Percentiles rank a stretch among this genome's conserved stretches.
phyloP scores from a whole-genome alignment of 2,329 filamentous ascomycete genomes.

The Botrytis deweyae region DNA sequence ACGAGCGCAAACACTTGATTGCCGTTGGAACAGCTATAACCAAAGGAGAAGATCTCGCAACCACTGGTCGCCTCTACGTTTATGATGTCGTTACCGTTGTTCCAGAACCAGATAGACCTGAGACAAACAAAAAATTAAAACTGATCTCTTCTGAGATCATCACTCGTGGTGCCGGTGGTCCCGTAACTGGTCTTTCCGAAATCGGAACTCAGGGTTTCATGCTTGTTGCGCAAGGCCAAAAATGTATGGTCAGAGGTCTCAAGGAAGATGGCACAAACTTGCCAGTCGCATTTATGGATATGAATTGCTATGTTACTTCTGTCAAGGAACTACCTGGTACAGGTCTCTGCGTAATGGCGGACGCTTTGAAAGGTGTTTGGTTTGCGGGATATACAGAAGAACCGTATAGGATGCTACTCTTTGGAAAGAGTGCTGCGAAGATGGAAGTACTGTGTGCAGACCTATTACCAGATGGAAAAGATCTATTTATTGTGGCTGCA shows the following conservation, averaged over 20 bases:
- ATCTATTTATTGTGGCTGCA: conserved; percentile 77
- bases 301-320: conserved; percentile 89
- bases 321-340: conserved; percentile 80
- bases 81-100: conserved; percentile 92
- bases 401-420: conserved; percentile 90
- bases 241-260: conserved; percentile 92
- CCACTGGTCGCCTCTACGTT: conserved; percentile 81
- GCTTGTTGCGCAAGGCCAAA: conserved; percentile 90
- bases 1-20: conserved; percentile 79
- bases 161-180: conserved; percentile 84
- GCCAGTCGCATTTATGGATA: conserved; percentile 95
- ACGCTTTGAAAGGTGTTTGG: conserved; percentile 92
- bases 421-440: conserved; percentile 79
- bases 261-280: conserved; percentile 93
- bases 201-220: conserved; percentile 86
- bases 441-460: conserved; percentile 81
- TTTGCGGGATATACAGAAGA: conserved; percentile 96
- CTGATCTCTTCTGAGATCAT: conserved; percentile 87
- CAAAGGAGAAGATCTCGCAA: conserved; percentile 87
- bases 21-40: conserved; percentile 81
- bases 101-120: conserved; percentile 79
- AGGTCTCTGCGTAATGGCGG: conserved; percentile 82
- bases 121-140: conserved; percentile 83
- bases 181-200: conserved; percentile 81
- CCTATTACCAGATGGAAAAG: conserved; percentile 81